phyloP scores from a whole-genome alignment of 2,329 filamentous ascomycete species.

The Beauveria brongniartii region DNA sequence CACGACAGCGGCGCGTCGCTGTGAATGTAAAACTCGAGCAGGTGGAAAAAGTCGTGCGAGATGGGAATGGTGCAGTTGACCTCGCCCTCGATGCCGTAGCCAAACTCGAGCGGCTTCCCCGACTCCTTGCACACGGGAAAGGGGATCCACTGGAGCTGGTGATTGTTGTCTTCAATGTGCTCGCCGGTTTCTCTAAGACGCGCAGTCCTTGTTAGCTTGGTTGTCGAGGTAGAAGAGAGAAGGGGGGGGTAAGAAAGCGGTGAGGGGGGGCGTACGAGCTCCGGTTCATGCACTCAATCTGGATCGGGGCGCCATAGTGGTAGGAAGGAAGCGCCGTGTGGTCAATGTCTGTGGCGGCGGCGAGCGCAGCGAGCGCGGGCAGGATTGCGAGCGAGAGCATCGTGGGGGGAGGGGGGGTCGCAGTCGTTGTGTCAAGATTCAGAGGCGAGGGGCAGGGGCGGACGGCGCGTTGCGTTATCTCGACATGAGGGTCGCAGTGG shows the following conservation, averaged over 20 bases:
- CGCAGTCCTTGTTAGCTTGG: background rate
- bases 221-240: background rate
- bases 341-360: constrained; percentile 16
- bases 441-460: background rate
- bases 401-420: background rate
- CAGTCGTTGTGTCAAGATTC: background rate
- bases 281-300: constrained; percentile 66
- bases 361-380: constrained; percentile 21
- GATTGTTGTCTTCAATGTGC: constrained; percentile 71
- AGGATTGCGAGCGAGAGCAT: constrained; percentile 13
- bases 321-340: constrained; percentile 49
- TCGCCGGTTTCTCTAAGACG: constrained; percentile 70
- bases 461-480: background rate
- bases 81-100: constrained; percentile 76
- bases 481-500: background rate
- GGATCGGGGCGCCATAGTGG: constrained; percentile 58
- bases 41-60: constrained; percentile 71
- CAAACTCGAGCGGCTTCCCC: constrained; percentile 68
- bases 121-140: constrained; percentile 92
- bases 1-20: constrained; percentile 89
- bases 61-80: constrained; percentile 76
- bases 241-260: background rate
- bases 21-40: constrained; percentile 96
- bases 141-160: constrained; percentile 85
- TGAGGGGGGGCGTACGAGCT: constrained; percentile 52